phyloP scores from a whole-genome alignment of 805 yeast genomes.

The Metschnikowia shivogae region DNA sequence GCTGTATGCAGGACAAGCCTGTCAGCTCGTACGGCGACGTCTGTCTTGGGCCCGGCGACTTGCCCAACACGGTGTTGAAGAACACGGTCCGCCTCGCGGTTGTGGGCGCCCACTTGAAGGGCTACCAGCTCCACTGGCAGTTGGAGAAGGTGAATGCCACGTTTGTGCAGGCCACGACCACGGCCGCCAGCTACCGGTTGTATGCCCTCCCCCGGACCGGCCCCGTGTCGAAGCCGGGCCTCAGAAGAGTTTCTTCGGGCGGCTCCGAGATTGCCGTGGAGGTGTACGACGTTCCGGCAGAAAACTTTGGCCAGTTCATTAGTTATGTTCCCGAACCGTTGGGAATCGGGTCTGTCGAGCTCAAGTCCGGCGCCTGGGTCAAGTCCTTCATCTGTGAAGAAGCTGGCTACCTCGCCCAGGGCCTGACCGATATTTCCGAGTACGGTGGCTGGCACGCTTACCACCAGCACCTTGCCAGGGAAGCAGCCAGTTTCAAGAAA shows the following conservation, averaged over 20 bases:
- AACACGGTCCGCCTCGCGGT: constrained; percentile 69
- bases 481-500: constrained; percentile 31
- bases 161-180: constrained; percentile 59
- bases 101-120: constrained; percentile 92
- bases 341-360: constrained; percentile 91
- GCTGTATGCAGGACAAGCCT: constrained; percentile 39
- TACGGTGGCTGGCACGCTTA: constrained; percentile 87
- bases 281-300: constrained; percentile 76
- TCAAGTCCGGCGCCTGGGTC: constrained; percentile 75
- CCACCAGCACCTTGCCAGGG: constrained; percentile 33
- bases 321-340: constrained; percentile 90
- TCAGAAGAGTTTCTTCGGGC: constrained; percentile 55
- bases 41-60: constrained; percentile 26
- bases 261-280: constrained; percentile 73
- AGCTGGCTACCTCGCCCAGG: constrained; percentile 66
- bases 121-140: constrained; percentile 93
- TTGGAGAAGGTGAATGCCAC: constrained; percentile 77
- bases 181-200: constrained; percentile 67
- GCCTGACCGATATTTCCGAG: constrained; percentile 75
- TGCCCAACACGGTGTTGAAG: constrained; percentile 14
- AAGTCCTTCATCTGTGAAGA: constrained; percentile 96
- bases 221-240: constrained; percentile 85
- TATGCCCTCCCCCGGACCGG: constrained; percentile 83
- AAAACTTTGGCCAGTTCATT: constrained; percentile 76
- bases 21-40: constrained; percentile 43